Percentiles rank a stretch among this genome's conserved stretches.
phyloP scores from a whole-genome alignment of 768 basidiomycete genomes.

The Russula dissimulans region DNA sequence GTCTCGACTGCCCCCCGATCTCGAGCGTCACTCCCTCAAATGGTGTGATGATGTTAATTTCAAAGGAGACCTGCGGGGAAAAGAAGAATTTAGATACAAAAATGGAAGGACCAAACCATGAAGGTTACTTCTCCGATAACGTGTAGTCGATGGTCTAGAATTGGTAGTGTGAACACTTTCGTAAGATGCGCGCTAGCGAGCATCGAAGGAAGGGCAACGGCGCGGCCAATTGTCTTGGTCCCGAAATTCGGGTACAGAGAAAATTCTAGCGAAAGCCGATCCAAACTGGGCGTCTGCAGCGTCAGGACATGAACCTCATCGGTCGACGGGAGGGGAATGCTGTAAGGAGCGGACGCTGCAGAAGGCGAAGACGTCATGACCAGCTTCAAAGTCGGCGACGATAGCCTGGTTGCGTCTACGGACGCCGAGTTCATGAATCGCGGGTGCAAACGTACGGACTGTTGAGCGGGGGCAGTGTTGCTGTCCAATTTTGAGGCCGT shows the following conservation, averaged over 20 bases:
- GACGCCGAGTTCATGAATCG: slow-evolving; percentile 63
- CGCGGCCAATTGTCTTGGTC: slow-evolving; percentile 90
- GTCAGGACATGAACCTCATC: slow-evolving; percentile 65
- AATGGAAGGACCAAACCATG: background rate
- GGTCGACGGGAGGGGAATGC: slow-evolving; percentile 73
- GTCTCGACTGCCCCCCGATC: slow-evolving; percentile 95
- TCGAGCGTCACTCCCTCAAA: slow-evolving; percentile 90
- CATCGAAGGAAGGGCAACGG: slow-evolving; percentile 71
- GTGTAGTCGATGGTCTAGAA: slow-evolving; percentile 88
- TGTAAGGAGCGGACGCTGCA: slow-evolving; percentile 81
- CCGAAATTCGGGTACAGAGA: slow-evolving; percentile 97
- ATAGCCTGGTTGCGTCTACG: slow-evolving; percentile 55
- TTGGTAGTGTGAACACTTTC: slow-evolving; percentile 56
- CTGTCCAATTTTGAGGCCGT: slow-evolving; percentile 33
- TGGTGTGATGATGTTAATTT: slow-evolving; percentile 75
- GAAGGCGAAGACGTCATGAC: slow-evolving; percentile 88
- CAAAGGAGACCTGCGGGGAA: slow-evolving; percentile 66
- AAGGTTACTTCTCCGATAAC: slow-evolving; percentile 79
- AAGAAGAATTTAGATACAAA: background rate
- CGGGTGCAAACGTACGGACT: slow-evolving; percentile 58
- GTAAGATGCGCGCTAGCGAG: slow-evolving; percentile 50
- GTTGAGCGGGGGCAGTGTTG: slow-evolving; percentile 27
- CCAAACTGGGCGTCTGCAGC: slow-evolving; percentile 76
- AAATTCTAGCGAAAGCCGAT: slow-evolving; percentile 74
- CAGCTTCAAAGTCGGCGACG: slow-evolving; percentile 82